phyloP scores from a whole-genome alignment of 176 grass and related monocot species.

The Cocos nucifera region DNA sequence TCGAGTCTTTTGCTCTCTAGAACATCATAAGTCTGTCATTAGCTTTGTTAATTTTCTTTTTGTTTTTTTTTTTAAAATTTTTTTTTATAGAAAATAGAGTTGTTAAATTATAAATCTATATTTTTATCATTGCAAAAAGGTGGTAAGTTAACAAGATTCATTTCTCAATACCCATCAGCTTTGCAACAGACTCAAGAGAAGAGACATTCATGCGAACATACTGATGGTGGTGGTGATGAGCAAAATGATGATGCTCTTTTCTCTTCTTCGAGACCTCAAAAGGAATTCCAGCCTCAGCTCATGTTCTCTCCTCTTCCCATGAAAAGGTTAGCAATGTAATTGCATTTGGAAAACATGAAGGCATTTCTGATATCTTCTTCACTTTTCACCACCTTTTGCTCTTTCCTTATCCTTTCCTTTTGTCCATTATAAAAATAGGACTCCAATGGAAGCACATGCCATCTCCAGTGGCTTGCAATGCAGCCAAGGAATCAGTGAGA shows the following conservation, averaged over 20 bases:
- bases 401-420: not conserved
- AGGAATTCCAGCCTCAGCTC: slow-evolving; percentile 44
- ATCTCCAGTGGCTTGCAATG: slow-evolving; percentile 44
- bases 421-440: slow-evolving; percentile 29
- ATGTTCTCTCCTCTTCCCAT: slow-evolving; percentile 33
- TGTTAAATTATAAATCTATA: too few relatives aligned
- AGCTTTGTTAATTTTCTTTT: too few relatives aligned
- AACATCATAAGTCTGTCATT: too few relatives aligned
- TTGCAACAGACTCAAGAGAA: slow-evolving; percentile 33
- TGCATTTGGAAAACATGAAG: slow-evolving; percentile 16
- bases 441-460: slow-evolving; percentile 39
- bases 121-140: too few relatives aligned
- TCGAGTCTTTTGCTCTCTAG: too few relatives aligned
- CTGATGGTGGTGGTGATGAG: slow-evolving; percentile 49
- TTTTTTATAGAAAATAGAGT: too few relatives aligned
- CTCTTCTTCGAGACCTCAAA: slow-evolving; percentile 33
- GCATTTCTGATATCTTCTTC: slow-evolving; percentile 15
- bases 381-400: slow-evolving; percentile 1
- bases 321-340: slow-evolving; percentile 59
- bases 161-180: slow-evolving; percentile 30
- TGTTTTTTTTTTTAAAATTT: too few relatives aligned
- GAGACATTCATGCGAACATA: slow-evolving; percentile 45
- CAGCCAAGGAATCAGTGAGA: slow-evolving; percentile 45
- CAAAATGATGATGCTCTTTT: slow-evolving; percentile 31
- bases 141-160: slow-evolving; percentile 33